These are phyloP conservation scores for Musa troglodytarum DNA, from an alignment of 176 grass and related monocot species.

Conservation along the genomic window DNA sequence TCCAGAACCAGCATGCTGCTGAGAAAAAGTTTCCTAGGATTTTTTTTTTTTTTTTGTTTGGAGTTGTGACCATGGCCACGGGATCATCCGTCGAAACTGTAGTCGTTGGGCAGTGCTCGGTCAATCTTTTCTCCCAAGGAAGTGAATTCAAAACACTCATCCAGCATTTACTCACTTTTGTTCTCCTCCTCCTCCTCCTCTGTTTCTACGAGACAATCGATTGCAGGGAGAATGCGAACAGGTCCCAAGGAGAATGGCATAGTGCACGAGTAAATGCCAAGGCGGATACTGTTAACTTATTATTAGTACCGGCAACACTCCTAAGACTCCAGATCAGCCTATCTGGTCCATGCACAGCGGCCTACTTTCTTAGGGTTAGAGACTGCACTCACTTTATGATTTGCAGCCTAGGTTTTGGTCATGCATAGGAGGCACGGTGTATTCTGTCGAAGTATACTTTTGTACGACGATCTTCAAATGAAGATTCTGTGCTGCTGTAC, in stretches of 20 bases:
- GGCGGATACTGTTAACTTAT: not conserved
- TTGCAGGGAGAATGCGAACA: not conserved
- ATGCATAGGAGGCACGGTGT: conserved; percentile 16
- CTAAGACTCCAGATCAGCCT: conserved; percentile 4
- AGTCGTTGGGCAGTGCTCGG: not conserved
- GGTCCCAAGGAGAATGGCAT: not conserved
- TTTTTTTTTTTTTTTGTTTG: too few species aligned
- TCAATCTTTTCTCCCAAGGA: conserved; percentile 1
- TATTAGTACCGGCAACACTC: not conserved
- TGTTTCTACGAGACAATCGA: not conserved
- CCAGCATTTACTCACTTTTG: conserved; percentile 3
- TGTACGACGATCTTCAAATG: conserved; percentile 12
- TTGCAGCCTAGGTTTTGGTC: conserved; percentile 2
- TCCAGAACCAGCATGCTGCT: not conserved
- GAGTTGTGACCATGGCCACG: too few species aligned
- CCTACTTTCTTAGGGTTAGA: not conserved
- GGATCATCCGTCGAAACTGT: not conserved
- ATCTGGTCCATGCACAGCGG: not conserved
- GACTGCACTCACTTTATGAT: not conserved
- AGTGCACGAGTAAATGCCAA: not conserved
- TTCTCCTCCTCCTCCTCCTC: not conserved
- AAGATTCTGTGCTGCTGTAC: not conserved
- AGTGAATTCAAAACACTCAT: conserved; percentile 2
- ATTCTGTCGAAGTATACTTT: too few species aligned
- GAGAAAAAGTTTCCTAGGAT: not conserved